Evolutionary conservation across 371 early-diverging fungal genomes (phyloP), one percentile per base, ranked within the genome.

Genomic region (Encephalitozoon hellem): DNA sequence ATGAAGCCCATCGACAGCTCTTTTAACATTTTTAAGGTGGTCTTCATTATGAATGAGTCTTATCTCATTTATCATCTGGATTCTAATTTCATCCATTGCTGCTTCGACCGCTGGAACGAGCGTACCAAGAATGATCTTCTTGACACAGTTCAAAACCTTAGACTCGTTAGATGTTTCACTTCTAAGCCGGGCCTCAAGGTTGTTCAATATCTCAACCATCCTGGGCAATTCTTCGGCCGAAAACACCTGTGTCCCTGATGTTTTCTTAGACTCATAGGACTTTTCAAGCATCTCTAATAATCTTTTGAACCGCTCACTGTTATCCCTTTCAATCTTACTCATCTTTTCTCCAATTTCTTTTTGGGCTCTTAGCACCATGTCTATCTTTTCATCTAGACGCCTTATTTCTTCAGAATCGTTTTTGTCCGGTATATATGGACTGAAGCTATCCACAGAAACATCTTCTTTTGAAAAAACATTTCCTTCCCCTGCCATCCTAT

Each of bases 81-180:
- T 59, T 12, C 77, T 32, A 12, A 83, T 81, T 67, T 84, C 85
- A 59, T 78, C 77, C 67, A 84, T 69, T 12, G 74, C 69, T 63
- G 77, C 80, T 66, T 84, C 85, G 0, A 84, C 47, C 8, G 63
- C 69, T 15, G 81, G 81, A 4, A 81, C 75, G 11, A 83, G 34
- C 4, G 42, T 53, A 9, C 80, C 76, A 30, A 78, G 23, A 23
- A 84, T 67, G 11, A 71, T 53, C 0, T 53, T 51, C 55, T 81
- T 83, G 1, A 77, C 43, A 72, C 52, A 49, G 5, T 73, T 45
- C 26, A 76, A 18, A 34, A 69, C 26, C 49, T 59, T 59, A 59
- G 30, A 34, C 30, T 59, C 59, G 38, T 59, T 38, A 34, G 59
- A 38, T 5, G 9, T 6, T 18, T 32, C 30, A 15, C 38, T 38